Evolutionary conservation across 1,284 basidiomycete genomes (phyloP), one percentile per base, ranked within the genome.

Genomic region (Rhodotorula sp.): DNA sequence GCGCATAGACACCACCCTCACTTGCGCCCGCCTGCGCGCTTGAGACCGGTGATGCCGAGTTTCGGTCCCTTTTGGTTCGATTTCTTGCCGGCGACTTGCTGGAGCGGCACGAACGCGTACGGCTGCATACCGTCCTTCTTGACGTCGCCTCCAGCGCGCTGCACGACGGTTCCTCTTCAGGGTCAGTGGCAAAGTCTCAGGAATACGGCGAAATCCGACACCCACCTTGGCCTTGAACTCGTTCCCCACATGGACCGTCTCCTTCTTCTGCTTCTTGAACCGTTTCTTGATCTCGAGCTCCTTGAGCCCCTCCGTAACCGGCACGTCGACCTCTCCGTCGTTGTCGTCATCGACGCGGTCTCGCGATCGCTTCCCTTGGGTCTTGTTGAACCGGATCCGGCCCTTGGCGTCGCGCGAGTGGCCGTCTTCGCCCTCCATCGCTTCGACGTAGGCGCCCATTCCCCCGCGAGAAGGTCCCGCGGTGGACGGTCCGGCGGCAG

Each of bases 351-450:
- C 83, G 71, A 86, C 85, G 52, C 86, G 86, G 65, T 89, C 85
- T 71, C 93, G 83, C 68, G 90, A 86, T 79, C 93, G 91, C 83
- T 95, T 95, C 38, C 92, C 95, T 79, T 76, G 75, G 49, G 97
- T 92, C 83, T 98, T 98, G 84, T 97, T 93, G 83, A 98, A 97
- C 82, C 93, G 95, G 79, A 98, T 83, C 50, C 87, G 88, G 26
- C 97, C 97, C 71, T 88, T 88, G 2, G 88, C 85, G 49, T 91
- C 91, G 47, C 93, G 87, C 1, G 87, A 89, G 82, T 93, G 92
- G 10, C 95, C 97, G 79, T 98, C 95, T 43, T 88, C 87, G 8
- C 91, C 90, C 16, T 89, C 89, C 67, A 93, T 80, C 66, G 85
- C 87, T 80, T 95, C 91, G 67, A 87, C 86, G 81, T 95, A 99